A percentile compares a stretch with the other conserved stretches of the same genome.
Evolutionary conservation across 2,329 filamentous ascomycete species (phyloP).

Genomic region (Kalaharituber pfeilii): DNA sequence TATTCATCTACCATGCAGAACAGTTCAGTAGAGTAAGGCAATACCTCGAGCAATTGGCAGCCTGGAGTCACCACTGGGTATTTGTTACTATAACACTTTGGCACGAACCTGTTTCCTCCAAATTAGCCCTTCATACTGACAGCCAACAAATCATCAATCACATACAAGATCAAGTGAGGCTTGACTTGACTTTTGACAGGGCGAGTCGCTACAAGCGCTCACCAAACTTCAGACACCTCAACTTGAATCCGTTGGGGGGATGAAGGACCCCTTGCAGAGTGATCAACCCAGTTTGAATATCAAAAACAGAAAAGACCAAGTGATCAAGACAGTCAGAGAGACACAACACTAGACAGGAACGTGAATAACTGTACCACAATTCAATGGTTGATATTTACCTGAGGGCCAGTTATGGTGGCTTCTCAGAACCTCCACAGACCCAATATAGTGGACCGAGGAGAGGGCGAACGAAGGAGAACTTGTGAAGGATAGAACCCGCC

Average conservation of each 20-base stretch:
- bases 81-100: too few species aligned
- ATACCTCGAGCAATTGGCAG: too few species aligned
- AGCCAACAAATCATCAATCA: too few species aligned
- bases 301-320: conserved; percentile 3
- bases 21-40: too few species aligned
- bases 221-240: conserved; percentile 13
- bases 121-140: too few species aligned
- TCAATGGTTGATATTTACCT: neutral
- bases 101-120: too few species aligned
- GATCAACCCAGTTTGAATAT: conserved; percentile 6
- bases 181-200: conserved; percentile 7
- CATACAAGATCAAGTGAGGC: neutral
- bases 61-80: too few species aligned
- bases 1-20: too few species aligned
- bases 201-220: conserved; percentile 18
- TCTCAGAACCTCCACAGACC: conserved; percentile 96
- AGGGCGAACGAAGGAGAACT: conserved; percentile 64
- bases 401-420: conserved; percentile 72
- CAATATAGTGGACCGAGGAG: conserved; percentile 81
- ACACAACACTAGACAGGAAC: neutral
- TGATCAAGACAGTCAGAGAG: conserved; percentile 4
- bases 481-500: conserved; percentile 61
- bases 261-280: conserved; percentile 27
- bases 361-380: neutral
- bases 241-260: conserved; percentile 17